phyloP scores from a whole-genome alignment of 495 filamentous ascomycete species.

The Penicillium egyptiacum region DNA sequence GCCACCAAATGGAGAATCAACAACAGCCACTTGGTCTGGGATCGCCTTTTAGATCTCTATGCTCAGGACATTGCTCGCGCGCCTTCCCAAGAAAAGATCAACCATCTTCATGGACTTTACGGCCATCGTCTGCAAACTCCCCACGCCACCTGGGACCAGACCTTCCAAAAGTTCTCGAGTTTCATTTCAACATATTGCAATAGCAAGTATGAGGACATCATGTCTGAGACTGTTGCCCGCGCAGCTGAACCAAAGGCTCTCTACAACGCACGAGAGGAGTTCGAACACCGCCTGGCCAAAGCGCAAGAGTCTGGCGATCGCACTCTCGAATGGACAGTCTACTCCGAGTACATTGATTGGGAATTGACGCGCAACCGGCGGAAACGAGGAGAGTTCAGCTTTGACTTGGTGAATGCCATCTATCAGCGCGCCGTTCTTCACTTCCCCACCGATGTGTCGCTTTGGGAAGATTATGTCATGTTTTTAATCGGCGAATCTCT shows the following conservation, averaged over 20 bases:
- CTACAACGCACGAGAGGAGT: slow-evolving; percentile 66
- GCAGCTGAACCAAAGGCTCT: slow-evolving; percentile 68
- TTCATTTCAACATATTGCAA: slow-evolving; percentile 80
- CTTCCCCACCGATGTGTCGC: slow-evolving; percentile 64
- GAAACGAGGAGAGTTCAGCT: slow-evolving; percentile 50
- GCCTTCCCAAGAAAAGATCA: slow-evolving; percentile 57
- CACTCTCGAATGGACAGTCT: slow-evolving; percentile 56
- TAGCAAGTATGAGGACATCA: slow-evolving; percentile 71
- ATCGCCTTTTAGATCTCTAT: slow-evolving; percentile 66
- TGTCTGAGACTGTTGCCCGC: slow-evolving; percentile 66
- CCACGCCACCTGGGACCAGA: slow-evolving; percentile 82
- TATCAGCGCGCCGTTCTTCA: slow-evolving; percentile 73
- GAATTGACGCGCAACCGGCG: slow-evolving; percentile 62
- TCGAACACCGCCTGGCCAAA: slow-evolving; percentile 65
- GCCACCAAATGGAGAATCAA: slow-evolving; percentile 77
- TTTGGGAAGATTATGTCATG: slow-evolving; percentile 82
- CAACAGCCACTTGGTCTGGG: slow-evolving; percentile 88
- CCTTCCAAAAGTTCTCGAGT: slow-evolving; percentile 76
- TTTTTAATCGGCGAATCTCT: slow-evolving; percentile 58
- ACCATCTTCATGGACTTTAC: slow-evolving; percentile 67
- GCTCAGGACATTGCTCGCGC: slow-evolving; percentile 61
- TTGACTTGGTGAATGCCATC: slow-evolving; percentile 67
- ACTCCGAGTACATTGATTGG: slow-evolving; percentile 78
- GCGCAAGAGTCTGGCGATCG: slow-evolving; percentile 59
- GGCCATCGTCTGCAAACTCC: slow-evolving; percentile 72